Base-by-base conservation (phyloP, 1,139 yeast species). In the Lodderomyces metapsilosis region DNA sequence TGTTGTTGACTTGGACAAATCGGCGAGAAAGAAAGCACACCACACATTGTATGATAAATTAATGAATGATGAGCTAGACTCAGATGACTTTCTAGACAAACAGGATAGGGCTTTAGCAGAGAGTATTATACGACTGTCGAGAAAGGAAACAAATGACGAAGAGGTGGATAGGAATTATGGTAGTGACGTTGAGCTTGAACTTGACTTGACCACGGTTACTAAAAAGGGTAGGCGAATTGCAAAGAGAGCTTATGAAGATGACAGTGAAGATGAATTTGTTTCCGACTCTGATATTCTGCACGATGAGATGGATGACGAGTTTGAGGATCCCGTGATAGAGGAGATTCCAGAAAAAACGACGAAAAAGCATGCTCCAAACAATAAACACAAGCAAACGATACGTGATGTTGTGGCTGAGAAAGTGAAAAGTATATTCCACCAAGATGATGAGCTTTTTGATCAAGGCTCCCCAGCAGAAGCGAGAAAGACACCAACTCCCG, bases 1-100 rank as follows among this genome's bases (percentile, higher is more conserved):
- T 49, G 48, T 56, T 41, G 53, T 53, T 0, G 80, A 75, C 18
- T 51, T 76, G 40, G 78, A 80, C 46, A 56, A 56, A 37, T 68
- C 80, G 5, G 86, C 86, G 0, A 58, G 77, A 18, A 72, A 71
- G 47, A 57, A 76, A 47, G 82, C 86, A 0, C 56, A 64, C 23
- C 51, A 58, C 33, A 54, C 55, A 17, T 51, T 62, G 3, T 67
- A 68, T 44, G 56, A 62, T 4, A 57, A 57, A 32, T 54, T 62
- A 32, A 56, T 68, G 61, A 66, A 62, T 15, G 77, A 67, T 21
- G 73, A 63, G 5, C 58, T 60, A 5, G 64, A 58, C 7, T 63
- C 61, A 9, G 65, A 57, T 3, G 62, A 52, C 16, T 53, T 50
- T 25, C 51, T 62, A 36, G 50, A 53, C 25, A 48, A 50, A 21